Evolutionary conservation across 495 filamentous ascomycete species (phyloP), one percentile per base, ranked within the genome.

Genomic region (Pyrenopolyporus hunteri): DNA sequence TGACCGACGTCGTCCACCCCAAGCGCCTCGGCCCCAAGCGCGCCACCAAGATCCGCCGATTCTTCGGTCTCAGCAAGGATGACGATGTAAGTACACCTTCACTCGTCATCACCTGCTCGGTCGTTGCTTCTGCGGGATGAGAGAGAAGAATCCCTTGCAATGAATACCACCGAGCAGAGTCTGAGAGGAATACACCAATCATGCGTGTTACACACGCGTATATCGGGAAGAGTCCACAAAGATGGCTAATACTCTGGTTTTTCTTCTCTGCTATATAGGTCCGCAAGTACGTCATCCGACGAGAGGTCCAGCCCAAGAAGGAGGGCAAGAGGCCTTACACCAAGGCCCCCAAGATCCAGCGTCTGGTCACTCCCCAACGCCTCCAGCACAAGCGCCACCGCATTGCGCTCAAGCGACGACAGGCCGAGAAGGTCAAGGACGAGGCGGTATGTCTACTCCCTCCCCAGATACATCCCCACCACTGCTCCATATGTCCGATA

Each of bases 301-400:
- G 94, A 77, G 95, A 97, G 76, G 88, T 98, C 75, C 83, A 89
- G 77, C 89, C 90, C 68, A 96, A 97, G 88, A 86, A 83, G 69
- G 93, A 97, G 85, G 92, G 91, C 84, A 92, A 92, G 87, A 88
- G 89, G 82, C 77, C 92, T 62, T 97, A 98, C 86, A 98, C 93
- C 89, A 98, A 98, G 87, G 94, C 94, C 73, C 93, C 94, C 73
- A 91, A 89, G 82, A 98, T 98, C 82, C 94, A 98, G 85, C 90
- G 94, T 75, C 90, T 98, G 70, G 90, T 98, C 71, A 98, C 94
- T 78, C 95, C 94, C 80, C 94, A 98, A 82, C 95, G 94, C 77
- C 92, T 98, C 69, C 94, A 98, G 84, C 94, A 93, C 88, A 98
- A 98, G 90, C 92, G 94, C 73, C 93, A 98, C 82, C 84, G 90